A percentile compares a stretch with the other conserved stretches of the same genome.
Conservation (phyloP, 495 filamentous ascomycete species). For the Xylaria castorea region DNA sequence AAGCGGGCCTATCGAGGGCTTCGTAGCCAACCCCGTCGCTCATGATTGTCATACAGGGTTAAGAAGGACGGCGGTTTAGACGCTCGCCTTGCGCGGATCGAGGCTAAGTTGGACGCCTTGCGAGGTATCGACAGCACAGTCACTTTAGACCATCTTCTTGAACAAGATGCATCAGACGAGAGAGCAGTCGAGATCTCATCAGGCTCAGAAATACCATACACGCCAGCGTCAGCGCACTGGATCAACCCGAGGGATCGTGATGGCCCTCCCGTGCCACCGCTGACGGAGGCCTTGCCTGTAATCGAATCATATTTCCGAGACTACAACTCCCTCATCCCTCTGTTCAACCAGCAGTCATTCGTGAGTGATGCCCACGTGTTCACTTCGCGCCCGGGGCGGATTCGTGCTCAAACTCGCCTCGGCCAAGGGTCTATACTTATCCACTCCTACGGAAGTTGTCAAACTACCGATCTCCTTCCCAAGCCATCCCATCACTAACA, state of each 20-base stretch:
- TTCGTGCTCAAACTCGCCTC: background rate
- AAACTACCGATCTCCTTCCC: background rate
- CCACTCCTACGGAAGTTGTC: background rate
- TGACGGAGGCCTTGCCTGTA: slow-evolving; percentile 37
- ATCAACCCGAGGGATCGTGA: background rate
- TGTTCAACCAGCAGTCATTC: slow-evolving; percentile 39
- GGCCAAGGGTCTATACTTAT: background rate
- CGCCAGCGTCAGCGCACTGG: background rate
- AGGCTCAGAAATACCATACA: background rate
- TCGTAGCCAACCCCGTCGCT: slow-evolving; percentile 6
- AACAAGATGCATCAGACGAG: slow-evolving; percentile 11
- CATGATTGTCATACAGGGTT: background rate
- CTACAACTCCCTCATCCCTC: slow-evolving; percentile 42
- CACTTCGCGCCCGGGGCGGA: background rate
- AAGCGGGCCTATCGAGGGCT: slow-evolving; percentile 14
- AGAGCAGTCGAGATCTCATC: slow-evolving; percentile 3
- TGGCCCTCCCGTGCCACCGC: slow-evolving; percentile 33
- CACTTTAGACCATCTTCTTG: slow-evolving; percentile 6
- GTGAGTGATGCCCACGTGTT: background rate
- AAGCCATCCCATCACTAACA: background rate
- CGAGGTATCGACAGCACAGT: slow-evolving; percentile 18
- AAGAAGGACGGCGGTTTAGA: slow-evolving; percentile 31
- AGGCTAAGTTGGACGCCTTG: slow-evolving; percentile 42
- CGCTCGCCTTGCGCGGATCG: slow-evolving; percentile 42
- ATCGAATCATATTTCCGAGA: slow-evolving; percentile 41